phyloP scores from a whole-genome alignment of 169 alveolate genomes.

The Amoebophrya sp. region DNA sequence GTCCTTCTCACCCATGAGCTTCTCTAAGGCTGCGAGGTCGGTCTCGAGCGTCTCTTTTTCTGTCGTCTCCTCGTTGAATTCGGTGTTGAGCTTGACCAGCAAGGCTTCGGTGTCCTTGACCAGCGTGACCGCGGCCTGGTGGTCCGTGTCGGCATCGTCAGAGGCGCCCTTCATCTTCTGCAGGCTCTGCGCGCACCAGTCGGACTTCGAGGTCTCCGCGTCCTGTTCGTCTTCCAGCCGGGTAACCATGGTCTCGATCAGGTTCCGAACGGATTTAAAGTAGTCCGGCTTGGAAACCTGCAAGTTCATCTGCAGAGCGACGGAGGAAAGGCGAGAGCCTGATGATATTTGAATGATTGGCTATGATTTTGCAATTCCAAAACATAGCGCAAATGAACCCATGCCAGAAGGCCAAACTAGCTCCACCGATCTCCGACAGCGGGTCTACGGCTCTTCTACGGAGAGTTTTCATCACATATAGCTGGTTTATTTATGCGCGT shows the following conservation, averaged over 20 bases:
- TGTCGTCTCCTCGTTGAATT: no score
- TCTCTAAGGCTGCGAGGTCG: neutral
- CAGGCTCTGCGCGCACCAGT: neutral
- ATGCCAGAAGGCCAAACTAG: no score
- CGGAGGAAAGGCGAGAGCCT: neutral
- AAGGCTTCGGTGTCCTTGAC: neutral
- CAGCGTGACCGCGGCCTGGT: neutral
- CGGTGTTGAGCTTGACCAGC: neutral
- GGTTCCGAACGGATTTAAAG: neutral
- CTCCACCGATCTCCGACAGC: no score
- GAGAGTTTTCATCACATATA: no score
- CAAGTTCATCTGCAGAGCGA: neutral
- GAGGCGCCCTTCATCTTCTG: neutral
- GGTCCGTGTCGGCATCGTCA: neutral
- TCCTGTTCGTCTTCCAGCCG: neutral
- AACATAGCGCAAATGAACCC: no score
- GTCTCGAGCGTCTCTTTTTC: neutral
- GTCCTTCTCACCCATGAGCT: neutral
- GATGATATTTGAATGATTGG: no score
- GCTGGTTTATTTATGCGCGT: no score
- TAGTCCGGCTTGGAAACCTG: neutral
- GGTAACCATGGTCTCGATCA: slow-evolving; percentile 21
- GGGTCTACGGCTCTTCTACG: no score
- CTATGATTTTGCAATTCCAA: no score
- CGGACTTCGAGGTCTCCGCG: neutral